These are phyloP conservation scores for Trichothecium sympodiale DNA, from an alignment of 2,329 filamentous ascomycete species.

Conservation along the genomic window DNA sequence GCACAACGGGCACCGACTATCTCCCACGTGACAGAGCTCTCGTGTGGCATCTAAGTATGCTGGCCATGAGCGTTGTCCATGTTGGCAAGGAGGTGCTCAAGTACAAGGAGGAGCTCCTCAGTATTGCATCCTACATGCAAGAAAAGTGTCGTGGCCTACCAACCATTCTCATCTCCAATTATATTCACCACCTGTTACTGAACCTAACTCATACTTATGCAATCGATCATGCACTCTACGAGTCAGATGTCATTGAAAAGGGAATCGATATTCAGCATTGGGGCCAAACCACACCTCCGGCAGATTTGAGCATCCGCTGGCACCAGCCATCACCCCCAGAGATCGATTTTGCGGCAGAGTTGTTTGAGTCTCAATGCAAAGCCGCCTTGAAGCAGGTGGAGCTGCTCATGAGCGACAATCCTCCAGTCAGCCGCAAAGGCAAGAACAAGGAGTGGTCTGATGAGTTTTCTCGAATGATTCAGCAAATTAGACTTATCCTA, in stretches of 20 bases:
- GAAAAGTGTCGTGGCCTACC: conserved; percentile 87
- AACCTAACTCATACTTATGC: conserved; percentile 94
- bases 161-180: conserved; percentile 94
- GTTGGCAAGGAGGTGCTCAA: conserved; percentile 82
- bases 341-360: conserved; percentile 75
- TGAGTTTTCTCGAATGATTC: conserved; percentile 82
- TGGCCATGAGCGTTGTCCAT: conserved; percentile 97
- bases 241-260: conserved; percentile 58
- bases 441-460: conserved; percentile 99
- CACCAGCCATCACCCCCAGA: conserved; percentile 73
- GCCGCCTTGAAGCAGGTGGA: conserved; percentile 65
- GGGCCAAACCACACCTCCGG: conserved; percentile 66
- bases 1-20: conserved; percentile 88
- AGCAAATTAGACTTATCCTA: conserved; percentile 77
- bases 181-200: conserved; percentile 88
- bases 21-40: conserved; percentile 83
- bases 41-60: conserved; percentile 93
- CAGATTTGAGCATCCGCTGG: conserved; percentile 78
- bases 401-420: conserved; percentile 69
- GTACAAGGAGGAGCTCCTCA: conserved; percentile 80
- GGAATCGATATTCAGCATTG: conserved; percentile 73
- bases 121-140: conserved; percentile 93
- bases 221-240: conserved; percentile 78
- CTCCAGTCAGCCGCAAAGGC: conserved; percentile 78
- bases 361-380: conserved; percentile 77